Evolutionary conservation across 495 filamentous ascomycete genomes (phyloP).

Genomic region (Ramalina intermedia): DNA sequence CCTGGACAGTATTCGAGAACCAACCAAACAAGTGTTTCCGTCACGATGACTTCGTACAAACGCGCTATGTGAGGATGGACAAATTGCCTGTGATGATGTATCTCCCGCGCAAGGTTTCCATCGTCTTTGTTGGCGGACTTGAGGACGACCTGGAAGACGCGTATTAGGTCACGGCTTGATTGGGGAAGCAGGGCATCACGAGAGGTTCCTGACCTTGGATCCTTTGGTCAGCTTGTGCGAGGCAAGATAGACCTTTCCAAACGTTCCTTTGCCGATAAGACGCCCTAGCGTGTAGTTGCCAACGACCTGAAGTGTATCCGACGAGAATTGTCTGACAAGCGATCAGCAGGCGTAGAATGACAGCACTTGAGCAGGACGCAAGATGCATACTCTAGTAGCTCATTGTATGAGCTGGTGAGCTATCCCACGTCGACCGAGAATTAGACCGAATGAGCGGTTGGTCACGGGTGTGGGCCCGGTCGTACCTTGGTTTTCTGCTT

Average conservation of each 20-base stretch:
- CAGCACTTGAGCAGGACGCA: too few relatives aligned
- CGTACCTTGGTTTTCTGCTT: slow-evolving; percentile 83
- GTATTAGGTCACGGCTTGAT: slow-evolving; percentile 1
- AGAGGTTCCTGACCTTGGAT: slow-evolving; percentile 54
- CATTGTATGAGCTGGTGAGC: slow-evolving; percentile 94
- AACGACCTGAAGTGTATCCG: slow-evolving; percentile 75
- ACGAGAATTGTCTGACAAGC: slow-evolving; percentile 71
- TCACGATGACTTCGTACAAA: slow-evolving; percentile 94
- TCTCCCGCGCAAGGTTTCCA: slow-evolving; percentile 87
- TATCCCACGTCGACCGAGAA: slow-evolving; percentile 22
- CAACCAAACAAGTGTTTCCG: slow-evolving; percentile 87
- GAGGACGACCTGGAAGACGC: slow-evolving; percentile 62
- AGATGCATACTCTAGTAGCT: slow-evolving; percentile 71
- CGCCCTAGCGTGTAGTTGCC: slow-evolving; percentile 88
- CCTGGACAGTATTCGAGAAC: slow-evolving; percentile 94
- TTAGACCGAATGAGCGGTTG: too few relatives aligned
- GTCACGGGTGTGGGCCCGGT: too few relatives aligned
- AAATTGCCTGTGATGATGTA: slow-evolving; percentile 96
- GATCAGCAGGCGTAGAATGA: background rate
- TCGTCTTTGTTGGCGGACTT: slow-evolving; percentile 96
- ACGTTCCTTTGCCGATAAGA: slow-evolving; percentile 91
- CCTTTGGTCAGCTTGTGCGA: slow-evolving; percentile 96
- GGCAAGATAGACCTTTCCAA: slow-evolving; percentile 95
- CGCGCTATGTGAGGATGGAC: slow-evolving; percentile 94
- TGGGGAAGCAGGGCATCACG: background rate